Evolutionary conservation across 129 eudicot species (phyloP), one percentile per base, ranked within the genome.

Genomic region (Tanacetum coccineum): DNA sequence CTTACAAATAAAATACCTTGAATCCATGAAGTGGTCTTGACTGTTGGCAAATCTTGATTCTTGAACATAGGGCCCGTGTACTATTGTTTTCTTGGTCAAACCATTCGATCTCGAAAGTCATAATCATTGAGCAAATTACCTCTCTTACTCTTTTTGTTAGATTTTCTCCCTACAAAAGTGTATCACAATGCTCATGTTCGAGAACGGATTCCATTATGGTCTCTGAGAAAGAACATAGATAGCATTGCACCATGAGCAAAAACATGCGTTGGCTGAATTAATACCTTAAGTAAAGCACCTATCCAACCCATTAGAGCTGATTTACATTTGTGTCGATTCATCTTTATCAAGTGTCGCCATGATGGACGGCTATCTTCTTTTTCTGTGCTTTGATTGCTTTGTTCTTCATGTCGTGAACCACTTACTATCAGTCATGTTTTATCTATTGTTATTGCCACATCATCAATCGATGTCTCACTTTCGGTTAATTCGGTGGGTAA

Each of bases 261-360:
- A 17, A 78, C 70, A 21, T 65, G 74, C 26, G 62, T 10, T 59
- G 82, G 78, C 15, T 59, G 78, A 13, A 78, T 40, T 42, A 59
- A 21, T 28, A 78, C 82, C 39, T 32, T 58, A 19, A 48, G 59
- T 59, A 78, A 17, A 4, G 82, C 78, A 2, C 82, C 74, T 18
- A 78, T 59, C 57, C 82, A 71, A 59, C 78, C 82, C 26, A 20
- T n/a, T 59, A 66, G 51, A 19, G 78, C 64, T 4, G 74, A 45
- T 6, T 52, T 78, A 78, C 82, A 59, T 55, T 78, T 74, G 21
- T 70, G 69, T 20, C 40, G 42, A n/a, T 55, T 78, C 82, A 78
- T 78, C 22, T 52, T 22, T 2, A 22, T 22, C 25, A 22, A 22
- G 25, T 22, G 25, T 22, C 25, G 25, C 25, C 25, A 22, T 22